phyloP scores from a whole-genome alignment of 2,329 filamentous ascomycete species.

The Botrytis cinerea region DNA sequence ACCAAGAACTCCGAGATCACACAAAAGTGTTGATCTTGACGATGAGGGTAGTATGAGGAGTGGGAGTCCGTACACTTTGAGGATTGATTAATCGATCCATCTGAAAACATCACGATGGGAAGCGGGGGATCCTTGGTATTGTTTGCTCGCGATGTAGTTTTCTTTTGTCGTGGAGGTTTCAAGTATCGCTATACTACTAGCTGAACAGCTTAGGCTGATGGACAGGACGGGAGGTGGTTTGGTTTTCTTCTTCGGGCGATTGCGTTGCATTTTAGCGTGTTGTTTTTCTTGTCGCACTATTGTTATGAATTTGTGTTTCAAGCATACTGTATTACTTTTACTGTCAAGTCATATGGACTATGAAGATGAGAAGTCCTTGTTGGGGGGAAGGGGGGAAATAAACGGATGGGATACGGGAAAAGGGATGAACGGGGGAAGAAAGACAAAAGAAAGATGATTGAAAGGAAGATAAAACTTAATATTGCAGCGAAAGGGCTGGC shows the following conservation, averaged over 20 bases:
- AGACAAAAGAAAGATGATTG: neutral
- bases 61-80: slow-evolving; percentile 34
- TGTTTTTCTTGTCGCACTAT: neutral
- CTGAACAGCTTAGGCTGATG: neutral
- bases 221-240: neutral
- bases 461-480: neutral
- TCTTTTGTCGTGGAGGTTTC: neutral
- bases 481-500: neutral
- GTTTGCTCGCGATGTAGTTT: neutral
- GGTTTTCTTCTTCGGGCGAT: neutral
- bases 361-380: neutral
- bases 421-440: too few species aligned
- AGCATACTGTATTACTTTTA: neutral
- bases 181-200: neutral
- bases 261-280: slow-evolving; percentile 8
- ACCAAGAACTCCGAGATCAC: slow-evolving; percentile 10
- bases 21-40: slow-evolving; percentile 25
- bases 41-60: slow-evolving; percentile 29
- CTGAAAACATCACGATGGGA: neutral
- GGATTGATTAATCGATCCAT: slow-evolving; percentile 28
- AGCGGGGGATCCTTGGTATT: neutral
- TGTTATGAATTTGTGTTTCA: neutral
- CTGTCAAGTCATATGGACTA: neutral
- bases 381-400: neutral
- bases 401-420: neutral